These are phyloP conservation scores for Boletus insuetus DNA, from an alignment of 768 basidiomycete genomes.

Conservation along the genomic window DNA sequence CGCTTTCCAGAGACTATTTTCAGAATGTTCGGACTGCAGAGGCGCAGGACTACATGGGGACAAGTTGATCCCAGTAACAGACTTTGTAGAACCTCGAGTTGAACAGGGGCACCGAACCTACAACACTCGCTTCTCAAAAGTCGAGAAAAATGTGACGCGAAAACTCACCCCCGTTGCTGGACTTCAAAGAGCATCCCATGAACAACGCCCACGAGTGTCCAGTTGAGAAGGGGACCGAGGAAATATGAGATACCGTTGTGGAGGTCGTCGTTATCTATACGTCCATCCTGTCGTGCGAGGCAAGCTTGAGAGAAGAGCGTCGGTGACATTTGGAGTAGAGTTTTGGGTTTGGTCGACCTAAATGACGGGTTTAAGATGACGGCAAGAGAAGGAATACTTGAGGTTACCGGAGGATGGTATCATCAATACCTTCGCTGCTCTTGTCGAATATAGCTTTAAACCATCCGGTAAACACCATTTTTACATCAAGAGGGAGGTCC, in stretches of 20 bases:
- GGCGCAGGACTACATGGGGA: slow-evolving; percentile 61
- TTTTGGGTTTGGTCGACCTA: slow-evolving; percentile 71
- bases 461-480: slow-evolving; percentile 54
- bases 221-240: slow-evolving; percentile 65
- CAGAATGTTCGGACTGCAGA: slow-evolving; percentile 60
- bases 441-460: slow-evolving; percentile 77
- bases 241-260: slow-evolving; percentile 80
- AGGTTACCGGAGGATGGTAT: slow-evolving; percentile 62
- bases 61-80: slow-evolving; percentile 63
- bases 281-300: slow-evolving; percentile 40
- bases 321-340: slow-evolving; percentile 63
- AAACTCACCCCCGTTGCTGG: slow-evolving; percentile 49
- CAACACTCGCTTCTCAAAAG: neutral
- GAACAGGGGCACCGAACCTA: slow-evolving; percentile 48
- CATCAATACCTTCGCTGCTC: slow-evolving; percentile 79
- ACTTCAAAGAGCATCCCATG: slow-evolving; percentile 62
- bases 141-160: neutral
- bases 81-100: slow-evolving; percentile 64
- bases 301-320: slow-evolving; percentile 67
- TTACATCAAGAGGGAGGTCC: slow-evolving; percentile 43
- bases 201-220: slow-evolving; percentile 77
- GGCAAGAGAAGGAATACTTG: neutral
- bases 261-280: slow-evolving; percentile 65
- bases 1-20: slow-evolving; percentile 41
- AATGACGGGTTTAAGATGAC: neutral